Evolutionary conservation across 2,329 filamentous ascomycete species (phyloP).

Genomic region (Reticulascus tulasneorum): DNA sequence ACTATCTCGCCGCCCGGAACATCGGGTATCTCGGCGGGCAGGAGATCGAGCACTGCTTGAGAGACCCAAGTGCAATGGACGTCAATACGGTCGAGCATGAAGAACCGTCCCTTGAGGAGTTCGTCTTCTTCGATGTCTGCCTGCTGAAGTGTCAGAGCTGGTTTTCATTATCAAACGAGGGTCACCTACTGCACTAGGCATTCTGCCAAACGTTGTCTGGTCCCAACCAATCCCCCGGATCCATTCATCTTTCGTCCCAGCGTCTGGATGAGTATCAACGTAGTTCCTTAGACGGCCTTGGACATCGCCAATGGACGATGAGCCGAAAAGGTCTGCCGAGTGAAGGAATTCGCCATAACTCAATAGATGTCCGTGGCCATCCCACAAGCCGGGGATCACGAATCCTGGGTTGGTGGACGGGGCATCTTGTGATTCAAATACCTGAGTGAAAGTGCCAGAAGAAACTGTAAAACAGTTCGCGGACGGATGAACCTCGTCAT

Average conservation of each 20-base stretch:
- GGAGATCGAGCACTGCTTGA: constrained; percentile 55
- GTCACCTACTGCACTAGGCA: constrained; percentile 59
- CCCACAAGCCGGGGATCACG: constrained; percentile 65
- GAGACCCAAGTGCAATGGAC: constrained; percentile 70
- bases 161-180: background rate
- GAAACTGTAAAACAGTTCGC: constrained; percentile 54
- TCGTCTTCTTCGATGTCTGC: constrained; percentile 49
- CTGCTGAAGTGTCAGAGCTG: constrained; percentile 3
- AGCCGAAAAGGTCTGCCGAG: constrained; percentile 61
- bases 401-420: constrained; percentile 36
- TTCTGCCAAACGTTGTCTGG: constrained; percentile 59
- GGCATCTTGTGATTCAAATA: constrained; percentile 34
- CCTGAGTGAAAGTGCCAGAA: constrained; percentile 45
- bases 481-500: constrained; percentile 27
- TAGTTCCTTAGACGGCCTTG: constrained; percentile 49
- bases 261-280: constrained; percentile 41
- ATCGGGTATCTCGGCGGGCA: constrained; percentile 48
- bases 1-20: constrained; percentile 62
- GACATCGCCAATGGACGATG: constrained; percentile 51
- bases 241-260: constrained; percentile 56
- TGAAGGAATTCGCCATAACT: constrained; percentile 65
- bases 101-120: constrained; percentile 50
- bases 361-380: constrained; percentile 65
- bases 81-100: constrained; percentile 68
- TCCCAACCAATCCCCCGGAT: constrained; percentile 68